These are phyloP conservation scores for Aureobasidium sp. DNA, from an alignment of 2,329 filamentous ascomycete species.

Conservation along the genomic window DNA sequence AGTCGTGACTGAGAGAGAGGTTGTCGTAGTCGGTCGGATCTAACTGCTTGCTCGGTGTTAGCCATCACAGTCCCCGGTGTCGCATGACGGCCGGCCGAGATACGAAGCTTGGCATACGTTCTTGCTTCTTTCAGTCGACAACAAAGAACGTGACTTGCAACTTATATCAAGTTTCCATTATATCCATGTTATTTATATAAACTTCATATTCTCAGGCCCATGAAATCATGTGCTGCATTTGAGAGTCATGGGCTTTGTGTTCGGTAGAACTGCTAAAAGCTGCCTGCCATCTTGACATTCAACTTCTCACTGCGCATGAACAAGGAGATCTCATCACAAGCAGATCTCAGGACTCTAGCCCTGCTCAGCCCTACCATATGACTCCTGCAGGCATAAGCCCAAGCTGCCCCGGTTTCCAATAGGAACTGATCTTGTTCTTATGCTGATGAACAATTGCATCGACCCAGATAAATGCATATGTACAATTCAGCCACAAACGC, in stretches of 20 bases:
- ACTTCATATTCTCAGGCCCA: neutral
- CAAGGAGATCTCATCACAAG: neutral
- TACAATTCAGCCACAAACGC: neutral
- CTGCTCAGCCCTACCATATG: neutral
- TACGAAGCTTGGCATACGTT: neutral
- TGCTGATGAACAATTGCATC: neutral
- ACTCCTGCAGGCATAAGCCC: neutral
- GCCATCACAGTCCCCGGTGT: neutral
- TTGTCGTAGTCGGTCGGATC: neutral
- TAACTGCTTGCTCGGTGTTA: neutral
- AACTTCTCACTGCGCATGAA: neutral
- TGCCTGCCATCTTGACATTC: too few species aligned
- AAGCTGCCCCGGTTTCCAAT: neutral
- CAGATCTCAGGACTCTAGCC: neutral
- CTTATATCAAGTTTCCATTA: neutral
- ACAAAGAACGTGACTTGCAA: neutral
- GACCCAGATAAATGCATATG: neutral
- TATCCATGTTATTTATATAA: neutral
- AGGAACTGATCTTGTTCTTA: neutral
- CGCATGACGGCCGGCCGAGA: slow-evolving; percentile 1
- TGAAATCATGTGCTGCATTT: neutral
- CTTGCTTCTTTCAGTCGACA: neutral
- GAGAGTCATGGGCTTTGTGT: neutral
- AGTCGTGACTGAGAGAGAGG: neutral
- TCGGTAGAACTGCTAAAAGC: neutral